phyloP scores from a whole-genome alignment of 805 yeast genomes.

The Wickerhamiella brachini region DNA sequence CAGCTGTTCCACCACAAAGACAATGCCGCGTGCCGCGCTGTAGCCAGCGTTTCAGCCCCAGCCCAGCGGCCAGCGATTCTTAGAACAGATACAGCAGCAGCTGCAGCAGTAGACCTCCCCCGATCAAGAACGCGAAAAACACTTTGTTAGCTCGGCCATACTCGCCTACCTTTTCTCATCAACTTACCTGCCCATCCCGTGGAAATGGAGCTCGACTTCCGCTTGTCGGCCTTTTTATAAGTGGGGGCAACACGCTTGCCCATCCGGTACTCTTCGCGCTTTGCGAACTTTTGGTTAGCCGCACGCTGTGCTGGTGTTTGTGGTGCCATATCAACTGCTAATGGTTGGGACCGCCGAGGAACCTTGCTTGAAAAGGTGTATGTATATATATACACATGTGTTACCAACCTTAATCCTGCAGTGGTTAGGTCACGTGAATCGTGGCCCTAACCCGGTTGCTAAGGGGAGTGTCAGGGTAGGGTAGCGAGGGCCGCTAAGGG shows the following conservation, averaged over 20 bases:
- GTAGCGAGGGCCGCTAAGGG: no score
- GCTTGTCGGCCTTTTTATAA: conserved; percentile 21
- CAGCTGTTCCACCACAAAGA: no score
- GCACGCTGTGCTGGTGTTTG: conserved; percentile 81
- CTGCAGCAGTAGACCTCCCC: conserved; percentile 77
- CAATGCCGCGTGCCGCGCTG: no score
- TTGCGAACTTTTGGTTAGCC: conserved; percentile 77
- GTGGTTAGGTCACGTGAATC: neutral
- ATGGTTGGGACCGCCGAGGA: neutral
- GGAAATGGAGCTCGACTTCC: neutral
- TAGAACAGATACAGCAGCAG: conserved; percentile 24
- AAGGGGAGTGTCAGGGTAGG: neutral
- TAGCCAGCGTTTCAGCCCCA: no score
- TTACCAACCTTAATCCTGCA: neutral
- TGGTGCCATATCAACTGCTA: conserved; percentile 11
- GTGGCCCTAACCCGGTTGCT: neutral
- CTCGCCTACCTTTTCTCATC: neutral
- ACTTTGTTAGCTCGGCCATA: conserved; percentile 17
- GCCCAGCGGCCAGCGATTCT: no score
- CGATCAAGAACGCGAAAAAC: conserved; percentile 47
- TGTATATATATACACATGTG: neutral
- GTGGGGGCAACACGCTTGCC: conserved; percentile 40
- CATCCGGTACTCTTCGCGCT: conserved; percentile 53
- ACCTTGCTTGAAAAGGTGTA: neutral
- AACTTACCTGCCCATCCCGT: neutral